A percentile compares a stretch with the other conserved stretches of the same genome.
Evolutionary conservation across 768 basidiomycete species (phyloP).

Genomic region (Naganishia friedmannii): DNA sequence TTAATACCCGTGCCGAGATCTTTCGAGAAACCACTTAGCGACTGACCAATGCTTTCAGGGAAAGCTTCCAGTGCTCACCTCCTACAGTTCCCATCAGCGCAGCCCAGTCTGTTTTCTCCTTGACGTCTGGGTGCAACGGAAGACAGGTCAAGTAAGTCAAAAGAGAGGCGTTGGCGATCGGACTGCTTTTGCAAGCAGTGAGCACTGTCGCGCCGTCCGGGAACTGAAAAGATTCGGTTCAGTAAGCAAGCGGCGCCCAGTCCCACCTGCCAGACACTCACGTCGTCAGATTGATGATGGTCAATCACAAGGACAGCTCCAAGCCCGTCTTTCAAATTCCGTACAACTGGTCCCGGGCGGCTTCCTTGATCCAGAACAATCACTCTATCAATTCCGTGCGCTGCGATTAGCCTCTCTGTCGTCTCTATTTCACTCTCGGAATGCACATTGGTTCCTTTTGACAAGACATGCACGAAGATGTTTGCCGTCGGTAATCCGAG

Average conservation of each 20-base stretch:
- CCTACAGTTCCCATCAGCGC: constrained; percentile 56
- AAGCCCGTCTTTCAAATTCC: constrained; percentile 29
- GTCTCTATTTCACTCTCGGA: constrained; percentile 46
- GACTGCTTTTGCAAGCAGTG: constrained; percentile 54
- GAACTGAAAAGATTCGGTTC: constrained; percentile 13
- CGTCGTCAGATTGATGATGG: constrained; percentile 56
- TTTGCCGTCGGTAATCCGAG: constrained; percentile 50
- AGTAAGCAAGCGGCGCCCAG: background rate
- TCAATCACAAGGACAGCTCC: constrained; percentile 55
- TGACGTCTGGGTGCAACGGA: constrained; percentile 50
- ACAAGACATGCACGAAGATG: constrained; percentile 54
- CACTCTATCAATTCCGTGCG: constrained; percentile 47
- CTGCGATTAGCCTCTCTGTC: constrained; percentile 39
- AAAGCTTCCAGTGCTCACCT: constrained; percentile 44
- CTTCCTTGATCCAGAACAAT: constrained; percentile 58
- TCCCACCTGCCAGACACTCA: constrained; percentile 24
- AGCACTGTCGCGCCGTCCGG: constrained; percentile 47
- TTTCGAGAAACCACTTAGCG: background rate
- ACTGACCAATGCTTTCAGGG: background rate
- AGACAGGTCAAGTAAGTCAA: constrained; percentile 55
- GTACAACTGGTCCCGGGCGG: constrained; percentile 53
- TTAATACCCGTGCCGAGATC: constrained; percentile 46
- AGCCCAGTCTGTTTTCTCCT: constrained; percentile 50
- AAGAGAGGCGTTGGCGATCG: constrained; percentile 56
- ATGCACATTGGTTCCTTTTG: constrained; percentile 56